Conservation (phyloP, 306 rosid species). For the Cucurbita maxima region DNA sequence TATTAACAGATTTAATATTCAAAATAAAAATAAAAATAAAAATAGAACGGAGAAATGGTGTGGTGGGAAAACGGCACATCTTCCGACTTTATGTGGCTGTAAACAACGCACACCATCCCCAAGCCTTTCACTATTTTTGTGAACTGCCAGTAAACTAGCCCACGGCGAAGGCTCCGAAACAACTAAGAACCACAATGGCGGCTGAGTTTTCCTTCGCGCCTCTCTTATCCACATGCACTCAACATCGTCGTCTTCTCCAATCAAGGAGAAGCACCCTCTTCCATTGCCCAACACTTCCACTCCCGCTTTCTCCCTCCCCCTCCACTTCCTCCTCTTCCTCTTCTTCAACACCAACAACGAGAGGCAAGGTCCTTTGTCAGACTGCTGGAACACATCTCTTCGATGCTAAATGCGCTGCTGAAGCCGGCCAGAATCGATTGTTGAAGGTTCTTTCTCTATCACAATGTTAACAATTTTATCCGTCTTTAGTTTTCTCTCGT, state of each 20-base stretch:
- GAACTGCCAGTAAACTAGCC: background rate
- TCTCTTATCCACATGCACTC: slow-evolving; percentile 45
- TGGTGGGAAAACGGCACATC: background rate
- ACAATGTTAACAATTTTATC: background rate
- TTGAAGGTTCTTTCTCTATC: slow-evolving; percentile 26
- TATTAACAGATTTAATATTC: too few species aligned
- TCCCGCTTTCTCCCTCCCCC: background rate
- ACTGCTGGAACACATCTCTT: slow-evolving; percentile 23
- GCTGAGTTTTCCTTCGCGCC: slow-evolving; percentile 35
- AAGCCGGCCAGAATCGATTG: slow-evolving; percentile 65
- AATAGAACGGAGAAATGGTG: background rate
- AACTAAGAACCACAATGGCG: slow-evolving; percentile 32
- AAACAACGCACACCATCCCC: background rate
- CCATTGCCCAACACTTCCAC: slow-evolving; percentile 7
- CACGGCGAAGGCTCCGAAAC: background rate
- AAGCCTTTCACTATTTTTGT: background rate
- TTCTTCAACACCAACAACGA: slow-evolving; percentile 4
- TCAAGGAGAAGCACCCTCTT: slow-evolving; percentile 14
- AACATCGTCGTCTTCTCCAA: slow-evolving; percentile 6
- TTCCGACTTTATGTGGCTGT: background rate
- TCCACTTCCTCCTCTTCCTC: slow-evolving; percentile 6
- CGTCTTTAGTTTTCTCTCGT: too few species aligned
- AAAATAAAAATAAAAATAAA: background rate
- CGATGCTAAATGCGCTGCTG: slow-evolving; percentile 25
- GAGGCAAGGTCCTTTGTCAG: slow-evolving; percentile 27